Base-by-base conservation (phyloP, 2,329 filamentous ascomycete species). In the Huntiella abstrusa region DNA sequence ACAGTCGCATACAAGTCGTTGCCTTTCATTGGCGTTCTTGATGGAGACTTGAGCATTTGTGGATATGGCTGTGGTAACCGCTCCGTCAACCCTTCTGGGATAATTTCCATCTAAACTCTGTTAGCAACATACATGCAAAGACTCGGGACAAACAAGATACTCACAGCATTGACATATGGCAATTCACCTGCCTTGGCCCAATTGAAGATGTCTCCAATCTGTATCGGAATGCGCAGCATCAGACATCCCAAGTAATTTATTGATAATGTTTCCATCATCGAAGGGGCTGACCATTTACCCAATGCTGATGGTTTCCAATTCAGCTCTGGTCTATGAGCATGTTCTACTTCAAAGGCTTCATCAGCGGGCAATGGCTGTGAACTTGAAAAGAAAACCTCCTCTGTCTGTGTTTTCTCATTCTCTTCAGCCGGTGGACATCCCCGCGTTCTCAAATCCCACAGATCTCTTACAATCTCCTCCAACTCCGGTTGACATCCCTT, bases 221-320 rank as follows among this genome's bases (percentile, higher is more conserved):
- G 75, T n/a, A 83, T 68, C 0, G 87, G 85, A 47, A 91, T 66
- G 47, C 80, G 75, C 53, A 94, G 66, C 19, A 94, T 65, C 40
- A 91, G 55, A 34, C 76, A 76, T 1, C 76, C 87, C 33, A 95
- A 61, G 62, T 95, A 95, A 56, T 83, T 86, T 8, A 94, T 59
- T 1, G 69, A 77, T 45, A 96, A 61, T 0, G 80, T 80, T 53
- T 94, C 87, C 37, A 83, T 63, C 33, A 92, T 63, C 44, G 65
- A 75, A 1, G 87, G 86, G 54, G 74, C 54, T 41, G 68, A 64
- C 65, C 74, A 71, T 39, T 64, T 58, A 53, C 64, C 60, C 4
- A 65, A 64, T 19, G 62, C 56, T 47, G 67, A 62, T 11, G 66
- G 52, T 42, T 58, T 55, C 69, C 73, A 64, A 55, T 64, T 58